Conservation (phyloP, 352 stramenopile species). For the Aphanomyces invadans region DNA sequence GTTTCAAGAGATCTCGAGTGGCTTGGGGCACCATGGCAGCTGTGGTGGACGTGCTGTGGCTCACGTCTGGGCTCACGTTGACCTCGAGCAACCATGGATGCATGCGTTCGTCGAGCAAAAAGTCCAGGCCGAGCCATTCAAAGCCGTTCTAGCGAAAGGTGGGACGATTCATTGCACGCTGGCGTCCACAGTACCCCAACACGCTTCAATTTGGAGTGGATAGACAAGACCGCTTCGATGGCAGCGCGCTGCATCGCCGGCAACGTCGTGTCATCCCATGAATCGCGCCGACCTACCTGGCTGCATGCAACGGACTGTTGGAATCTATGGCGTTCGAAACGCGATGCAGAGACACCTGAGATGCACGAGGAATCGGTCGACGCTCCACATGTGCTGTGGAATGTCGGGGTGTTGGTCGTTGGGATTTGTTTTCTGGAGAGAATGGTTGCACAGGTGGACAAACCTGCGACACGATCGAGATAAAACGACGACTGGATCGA, state of each 20-base stretch:
- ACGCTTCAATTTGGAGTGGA: conserved; percentile 36
- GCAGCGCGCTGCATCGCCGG: conserved; percentile 54
- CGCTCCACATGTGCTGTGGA: conserved; percentile 52
- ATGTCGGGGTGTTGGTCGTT: background rate
- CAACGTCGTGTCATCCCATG: conserved; percentile 42
- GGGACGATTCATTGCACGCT: background rate
- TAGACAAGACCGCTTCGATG: conserved; percentile 33
- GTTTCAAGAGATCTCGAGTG: conserved; percentile 40
- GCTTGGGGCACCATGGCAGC: conserved; percentile 43
- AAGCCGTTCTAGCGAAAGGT: conserved; percentile 49
- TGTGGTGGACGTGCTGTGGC: conserved; percentile 59
- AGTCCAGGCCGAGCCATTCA: conserved; percentile 83
- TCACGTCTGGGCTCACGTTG: conserved; percentile 83
- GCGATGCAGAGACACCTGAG: too few relatives aligned
- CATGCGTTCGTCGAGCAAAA: conserved; percentile 53
- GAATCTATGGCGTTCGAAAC: too few relatives aligned
- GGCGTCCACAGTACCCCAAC: conserved; percentile 34
- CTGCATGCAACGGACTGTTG: too few relatives aligned
- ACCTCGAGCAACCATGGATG: conserved; percentile 74
- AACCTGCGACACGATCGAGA: conserved; percentile 28
- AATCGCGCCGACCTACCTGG: conserved; percentile 32
- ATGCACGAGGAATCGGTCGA: conserved; percentile 31
- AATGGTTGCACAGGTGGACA: conserved; percentile 80
- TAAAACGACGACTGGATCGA: background rate
- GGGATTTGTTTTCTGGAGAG: conserved; percentile 58